Conservation (phyloP, 2,329 filamentous ascomycete species). For the Macroventuria anomochaeta region DNA sequence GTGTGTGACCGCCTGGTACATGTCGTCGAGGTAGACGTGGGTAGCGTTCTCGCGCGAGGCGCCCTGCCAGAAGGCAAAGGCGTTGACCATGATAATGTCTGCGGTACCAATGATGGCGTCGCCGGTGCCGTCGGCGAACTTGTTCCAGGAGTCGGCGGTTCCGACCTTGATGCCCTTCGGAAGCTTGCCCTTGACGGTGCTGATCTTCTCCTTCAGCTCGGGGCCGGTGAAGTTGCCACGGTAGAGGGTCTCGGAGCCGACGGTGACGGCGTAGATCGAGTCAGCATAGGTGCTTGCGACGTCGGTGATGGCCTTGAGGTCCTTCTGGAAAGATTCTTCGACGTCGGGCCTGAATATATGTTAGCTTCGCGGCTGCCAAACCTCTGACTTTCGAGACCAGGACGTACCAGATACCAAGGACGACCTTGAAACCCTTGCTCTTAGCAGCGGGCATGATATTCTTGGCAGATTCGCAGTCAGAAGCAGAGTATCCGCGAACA, state of each 20-base stretch:
- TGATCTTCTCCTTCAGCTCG: constrained; percentile 67
- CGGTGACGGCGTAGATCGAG: constrained; percentile 71
- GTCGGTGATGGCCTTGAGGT: constrained; percentile 64
- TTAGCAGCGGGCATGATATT: constrained; percentile 71
- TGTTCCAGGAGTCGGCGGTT: constrained; percentile 77
- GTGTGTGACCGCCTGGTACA: constrained; percentile 67
- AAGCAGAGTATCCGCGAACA: constrained; percentile 71
- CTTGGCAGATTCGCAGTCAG: constrained; percentile 69
- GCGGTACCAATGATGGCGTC: constrained; percentile 69
- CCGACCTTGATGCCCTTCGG: constrained; percentile 63
- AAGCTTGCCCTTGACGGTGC: constrained; percentile 64
- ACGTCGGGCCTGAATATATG: constrained; percentile 63
- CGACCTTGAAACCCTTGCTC: constrained; percentile 68
- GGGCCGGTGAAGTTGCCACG: constrained; percentile 69
- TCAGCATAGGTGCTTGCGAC: constrained; percentile 59
- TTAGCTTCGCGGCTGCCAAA: neutral
- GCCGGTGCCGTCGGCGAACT: constrained; percentile 71
- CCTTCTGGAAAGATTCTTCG: constrained; percentile 65
- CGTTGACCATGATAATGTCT: constrained; percentile 69
- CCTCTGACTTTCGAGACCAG: neutral
- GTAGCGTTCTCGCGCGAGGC: constrained; percentile 64
- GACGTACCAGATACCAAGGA: constrained; percentile 72
- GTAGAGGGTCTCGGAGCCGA: constrained; percentile 75
- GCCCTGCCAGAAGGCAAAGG: constrained; percentile 76
- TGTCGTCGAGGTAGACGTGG: constrained; percentile 70